Evolutionary conservation across 768 basidiomycete species (phyloP).

Genomic region (Rubroboletus satanas): DNA sequence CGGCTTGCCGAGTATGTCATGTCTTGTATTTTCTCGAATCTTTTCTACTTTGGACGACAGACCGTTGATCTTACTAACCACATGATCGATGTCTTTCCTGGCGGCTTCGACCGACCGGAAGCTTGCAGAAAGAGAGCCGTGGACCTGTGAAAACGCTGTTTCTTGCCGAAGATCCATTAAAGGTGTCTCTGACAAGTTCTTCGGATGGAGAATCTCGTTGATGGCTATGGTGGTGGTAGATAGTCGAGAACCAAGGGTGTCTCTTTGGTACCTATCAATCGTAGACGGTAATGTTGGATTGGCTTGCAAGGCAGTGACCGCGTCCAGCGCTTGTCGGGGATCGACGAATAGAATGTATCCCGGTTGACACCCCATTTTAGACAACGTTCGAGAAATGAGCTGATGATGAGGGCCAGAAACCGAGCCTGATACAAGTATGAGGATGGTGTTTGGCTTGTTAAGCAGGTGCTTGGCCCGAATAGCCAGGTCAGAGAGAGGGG

Average conservation of each 20-base stretch:
- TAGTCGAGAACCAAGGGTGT: slow-evolving; percentile 56
- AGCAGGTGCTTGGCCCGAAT: slow-evolving; percentile 25
- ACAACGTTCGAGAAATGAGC: slow-evolving; percentile 20
- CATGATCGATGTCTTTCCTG: slow-evolving; percentile 34
- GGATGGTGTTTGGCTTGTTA: slow-evolving; percentile 40
- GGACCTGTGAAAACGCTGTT: slow-evolving; percentile 38
- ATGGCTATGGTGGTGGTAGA: slow-evolving; percentile 45
- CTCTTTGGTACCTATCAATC: slow-evolving; percentile 63
- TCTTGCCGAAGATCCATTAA: slow-evolving; percentile 31
- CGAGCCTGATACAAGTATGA: slow-evolving; percentile 38
- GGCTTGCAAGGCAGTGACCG: slow-evolving; percentile 45
- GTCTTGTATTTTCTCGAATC: slow-evolving; percentile 33
- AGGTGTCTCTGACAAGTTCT: slow-evolving; percentile 1
- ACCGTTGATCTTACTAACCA: slow-evolving; percentile 34
- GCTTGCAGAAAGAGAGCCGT: slow-evolving; percentile 39
- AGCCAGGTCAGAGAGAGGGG: slow-evolving; percentile 40
- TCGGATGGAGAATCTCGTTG: slow-evolving; percentile 13
- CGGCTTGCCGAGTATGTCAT: slow-evolving; percentile 38
- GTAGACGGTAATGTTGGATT: slow-evolving; percentile 44
- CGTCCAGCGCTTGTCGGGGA: slow-evolving; percentile 54
- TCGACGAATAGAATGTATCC: slow-evolving; percentile 47
- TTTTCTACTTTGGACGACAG: slow-evolving; percentile 40
- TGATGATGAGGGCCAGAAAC: slow-evolving; percentile 11
- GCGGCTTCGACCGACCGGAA: slow-evolving; percentile 28
- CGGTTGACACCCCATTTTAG: slow-evolving; percentile 24